These are phyloP conservation scores for Thielaviopsis euricoi DNA, from an alignment of 2,329 filamentous ascomycete species.

Conservation along the genomic window DNA sequence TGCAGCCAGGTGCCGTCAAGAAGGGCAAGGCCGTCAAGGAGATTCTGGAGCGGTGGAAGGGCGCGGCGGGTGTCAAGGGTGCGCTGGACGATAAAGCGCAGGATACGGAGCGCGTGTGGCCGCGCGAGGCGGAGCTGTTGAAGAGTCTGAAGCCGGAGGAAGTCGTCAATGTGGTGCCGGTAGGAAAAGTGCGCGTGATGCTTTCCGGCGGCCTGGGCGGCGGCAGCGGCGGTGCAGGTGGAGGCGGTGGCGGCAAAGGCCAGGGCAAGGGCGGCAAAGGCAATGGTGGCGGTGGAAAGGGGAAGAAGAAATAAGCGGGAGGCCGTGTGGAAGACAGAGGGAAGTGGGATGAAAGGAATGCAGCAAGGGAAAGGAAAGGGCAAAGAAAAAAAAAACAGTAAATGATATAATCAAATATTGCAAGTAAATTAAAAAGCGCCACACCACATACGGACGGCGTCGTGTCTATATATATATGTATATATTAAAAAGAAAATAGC, in stretches of 20 bases:
- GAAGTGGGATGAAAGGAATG: not conserved
- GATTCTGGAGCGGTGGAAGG: conserved; percentile 66
- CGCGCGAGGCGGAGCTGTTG: conserved; percentile 70
- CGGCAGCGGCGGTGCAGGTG: conserved; percentile 23
- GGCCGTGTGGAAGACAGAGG: too few species aligned
- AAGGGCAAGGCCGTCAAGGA: conserved; percentile 92
- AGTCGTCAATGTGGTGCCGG: conserved; percentile 63
- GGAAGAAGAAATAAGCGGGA: conserved; percentile 22
- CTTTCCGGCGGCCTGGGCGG: conserved; percentile 40
- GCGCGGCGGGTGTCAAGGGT: conserved; percentile 40
- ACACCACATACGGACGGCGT: not conserved
- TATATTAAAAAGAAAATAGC: not conserved
- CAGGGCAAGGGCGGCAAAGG: conserved; percentile 20
- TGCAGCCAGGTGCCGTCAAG: conserved; percentile 79
- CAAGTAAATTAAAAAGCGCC: not conserved
- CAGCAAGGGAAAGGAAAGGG: not conserved
- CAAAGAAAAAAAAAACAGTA: not conserved
- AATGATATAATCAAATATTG: not conserved
- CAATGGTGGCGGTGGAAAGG: conserved; percentile 21
- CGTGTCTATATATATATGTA: not conserved
- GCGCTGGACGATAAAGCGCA: conserved; percentile 42
- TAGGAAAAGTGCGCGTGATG: conserved; percentile 67
- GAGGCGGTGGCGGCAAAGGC: conserved; percentile 17
- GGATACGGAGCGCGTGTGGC: conserved; percentile 66
- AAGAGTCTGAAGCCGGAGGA: conserved; percentile 68